phyloP scores from a whole-genome alignment of 208 protist species.

The Phytomonas sp. region DNA sequence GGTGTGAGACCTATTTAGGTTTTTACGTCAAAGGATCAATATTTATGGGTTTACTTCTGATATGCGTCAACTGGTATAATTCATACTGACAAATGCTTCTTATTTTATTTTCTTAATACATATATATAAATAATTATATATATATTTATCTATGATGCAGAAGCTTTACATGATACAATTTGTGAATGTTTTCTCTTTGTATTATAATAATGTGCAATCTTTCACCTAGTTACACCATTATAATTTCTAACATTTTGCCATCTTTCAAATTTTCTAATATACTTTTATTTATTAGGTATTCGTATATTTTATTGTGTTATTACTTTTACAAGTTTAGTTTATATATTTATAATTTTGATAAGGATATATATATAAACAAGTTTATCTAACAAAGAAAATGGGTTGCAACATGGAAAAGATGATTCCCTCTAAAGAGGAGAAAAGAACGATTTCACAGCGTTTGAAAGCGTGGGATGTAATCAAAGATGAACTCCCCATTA shows the following conservation, averaged over 20 bases:
- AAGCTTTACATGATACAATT: constrained; percentile 5
- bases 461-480: constrained; percentile 38
- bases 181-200: constrained; percentile 3
- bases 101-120: no score
- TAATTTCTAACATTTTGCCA: constrained; percentile 9
- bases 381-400: constrained; percentile 17
- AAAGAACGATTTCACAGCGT: constrained; percentile 28
- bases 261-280: constrained; percentile 8
- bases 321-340: not conserved
- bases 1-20: constrained; percentile 1
- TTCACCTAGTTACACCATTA: not conserved
- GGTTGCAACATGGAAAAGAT: constrained; percentile 16
- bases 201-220: constrained; percentile 1
- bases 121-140: constrained; percentile 6
- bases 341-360: constrained; percentile 4
- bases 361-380: not conserved
- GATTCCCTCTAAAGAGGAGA: constrained; percentile 16
- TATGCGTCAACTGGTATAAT: no score
- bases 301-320: constrained; percentile 6
- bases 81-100: no score
- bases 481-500: constrained; percentile 20
- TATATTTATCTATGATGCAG: constrained; percentile 4
- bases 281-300: not conserved
- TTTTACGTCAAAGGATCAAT: constrained; percentile 1
- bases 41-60: constrained; percentile 3